Evolutionary conservation across 441 rosid genomes (phyloP), one percentile per base, ranked within the genome.

Genomic region (Euphorbia schlechtendalii): DNA sequence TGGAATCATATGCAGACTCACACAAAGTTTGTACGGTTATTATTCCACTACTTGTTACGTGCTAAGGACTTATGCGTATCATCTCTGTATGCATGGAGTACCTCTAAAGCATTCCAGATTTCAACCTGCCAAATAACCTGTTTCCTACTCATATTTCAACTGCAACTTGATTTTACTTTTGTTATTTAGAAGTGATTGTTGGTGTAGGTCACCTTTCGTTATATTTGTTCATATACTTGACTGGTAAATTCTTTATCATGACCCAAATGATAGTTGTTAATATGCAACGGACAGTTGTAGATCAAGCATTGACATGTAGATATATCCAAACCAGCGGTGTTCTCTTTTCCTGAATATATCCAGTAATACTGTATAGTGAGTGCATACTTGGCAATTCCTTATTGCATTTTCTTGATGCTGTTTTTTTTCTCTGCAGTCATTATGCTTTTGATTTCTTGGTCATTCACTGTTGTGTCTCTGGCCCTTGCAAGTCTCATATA

Each of bases 401-500:
- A 41, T 56, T 28, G 3, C 63, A 32, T 52, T 58, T 62, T 59
- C 61, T 76, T 54, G 59, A 22, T 32, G n/a, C 64, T 58, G 15
- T 51, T 40, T 64, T 67, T 70, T 41, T 71, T 59, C 62, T 54
- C 63, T 83, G 87, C 98, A 95, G 98, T 95, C 77, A 95, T 95
- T 73, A 95, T 91, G 99, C 91, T 95, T 89, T 82, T 95, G 88
- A 95, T 95, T 73, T 95, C 99, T 22, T 95, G 99, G 99, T 76
- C 87, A 63, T 95, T 95, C 75, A 91, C 99, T 60, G 83, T 91
- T 65, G 78, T 95, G 68, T 78, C 99, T 67, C 84, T 95, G 75
- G 98, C 95, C 55, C 98, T 95, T 57, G 98, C 97, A 76, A 87
- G 91, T 75, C 97, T 95, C 69, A 91, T 95, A 75, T 95, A 91